These are phyloP conservation scores for Gentiana dahurica DNA, from an alignment of 257 asterid species.

Conservation along the genomic window DNA sequence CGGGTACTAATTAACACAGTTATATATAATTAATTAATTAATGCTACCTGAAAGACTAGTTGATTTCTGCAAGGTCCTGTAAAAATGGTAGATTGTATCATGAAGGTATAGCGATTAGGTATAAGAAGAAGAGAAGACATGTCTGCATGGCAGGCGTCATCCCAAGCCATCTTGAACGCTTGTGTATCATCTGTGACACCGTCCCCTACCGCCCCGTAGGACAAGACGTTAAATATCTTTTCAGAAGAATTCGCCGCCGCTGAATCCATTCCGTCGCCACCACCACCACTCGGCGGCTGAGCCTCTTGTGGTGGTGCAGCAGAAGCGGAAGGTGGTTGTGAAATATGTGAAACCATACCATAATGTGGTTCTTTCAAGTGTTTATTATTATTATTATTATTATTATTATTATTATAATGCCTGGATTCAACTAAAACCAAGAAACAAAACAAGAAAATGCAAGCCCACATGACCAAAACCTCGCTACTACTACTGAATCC, in stretches of 20 bases:
- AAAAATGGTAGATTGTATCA: slow-evolving; percentile 71
- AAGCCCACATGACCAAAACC: slow-evolving; percentile 13
- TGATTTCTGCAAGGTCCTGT: slow-evolving; percentile 60
- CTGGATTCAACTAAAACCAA: slow-evolving; percentile 26
- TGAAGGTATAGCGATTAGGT: slow-evolving; percentile 42
- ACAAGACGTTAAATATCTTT: slow-evolving; percentile 34
- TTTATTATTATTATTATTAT: not conserved
- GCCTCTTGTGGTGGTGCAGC: slow-evolving; percentile 30
- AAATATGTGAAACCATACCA: slow-evolving; percentile 38
- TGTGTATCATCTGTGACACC: slow-evolving; percentile 62
- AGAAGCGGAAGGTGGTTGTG: slow-evolving; percentile 27
- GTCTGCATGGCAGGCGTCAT: slow-evolving; percentile 52
- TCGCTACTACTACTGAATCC: slow-evolving; percentile 6
- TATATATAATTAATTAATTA: no score
- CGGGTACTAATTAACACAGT: no score
- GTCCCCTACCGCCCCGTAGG: slow-evolving; percentile 73
- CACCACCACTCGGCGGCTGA: slow-evolving; percentile 3
- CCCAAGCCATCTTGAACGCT: slow-evolving; percentile 82
- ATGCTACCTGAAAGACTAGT: slow-evolving; percentile 44
- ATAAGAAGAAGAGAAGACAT: slow-evolving; percentile 28
- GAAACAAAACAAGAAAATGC: slow-evolving; percentile 13
- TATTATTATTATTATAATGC: slow-evolving; percentile 1
- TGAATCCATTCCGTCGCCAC: not conserved
- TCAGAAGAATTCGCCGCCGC: not conserved
- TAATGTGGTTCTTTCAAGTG: slow-evolving; percentile 11